Evolutionary conservation across 768 basidiomycete species (phyloP).

Genomic region (Boletus fagicola): DNA sequence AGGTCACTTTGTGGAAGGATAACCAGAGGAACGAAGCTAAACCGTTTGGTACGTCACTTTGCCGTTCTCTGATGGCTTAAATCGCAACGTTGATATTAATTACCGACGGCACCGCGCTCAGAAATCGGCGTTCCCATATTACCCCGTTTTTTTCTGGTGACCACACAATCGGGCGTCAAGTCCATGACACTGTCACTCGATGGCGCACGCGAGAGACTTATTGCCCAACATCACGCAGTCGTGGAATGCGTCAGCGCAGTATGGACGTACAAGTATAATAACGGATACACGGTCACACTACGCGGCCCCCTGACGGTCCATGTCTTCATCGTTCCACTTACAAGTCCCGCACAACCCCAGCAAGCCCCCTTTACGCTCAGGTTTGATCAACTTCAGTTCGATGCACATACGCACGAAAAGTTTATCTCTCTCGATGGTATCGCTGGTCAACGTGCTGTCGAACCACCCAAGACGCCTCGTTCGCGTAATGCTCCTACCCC

Average conservation of each 20-base stretch:
- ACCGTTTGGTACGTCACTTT: conserved; percentile 62
- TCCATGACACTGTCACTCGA: conserved; percentile 80
- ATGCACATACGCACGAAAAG: conserved; percentile 72
- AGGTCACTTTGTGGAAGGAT: conserved; percentile 86
- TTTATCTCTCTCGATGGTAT: conserved; percentile 67
- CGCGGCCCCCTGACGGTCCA: conserved; percentile 73
- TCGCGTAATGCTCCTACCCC: conserved; percentile 35
- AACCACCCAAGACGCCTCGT: conserved; percentile 41
- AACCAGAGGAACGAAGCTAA: conserved; percentile 77
- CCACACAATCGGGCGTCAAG: conserved; percentile 79
- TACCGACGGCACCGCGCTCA: conserved; percentile 30
- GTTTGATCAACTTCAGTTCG: conserved; percentile 74
- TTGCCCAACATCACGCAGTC: conserved; percentile 44
- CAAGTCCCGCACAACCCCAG: conserved; percentile 20
- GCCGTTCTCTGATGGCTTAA: conserved; percentile 8
- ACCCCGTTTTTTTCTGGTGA: conserved; percentile 82
- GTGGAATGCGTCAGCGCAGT: conserved; percentile 72
- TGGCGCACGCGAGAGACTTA: conserved; percentile 69
- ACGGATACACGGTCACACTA: conserved; percentile 76
- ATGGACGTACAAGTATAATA: conserved; percentile 81
- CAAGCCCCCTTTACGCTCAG: conserved; percentile 43
- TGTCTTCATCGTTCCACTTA: conserved; percentile 39
- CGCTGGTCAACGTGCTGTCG: conserved; percentile 44
- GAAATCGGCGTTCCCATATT: conserved; percentile 80
- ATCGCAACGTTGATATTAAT: conserved; percentile 6